Base-by-base conservation (phyloP, 257 asterid genomes). In the Solanum appendiculatum region DNA sequence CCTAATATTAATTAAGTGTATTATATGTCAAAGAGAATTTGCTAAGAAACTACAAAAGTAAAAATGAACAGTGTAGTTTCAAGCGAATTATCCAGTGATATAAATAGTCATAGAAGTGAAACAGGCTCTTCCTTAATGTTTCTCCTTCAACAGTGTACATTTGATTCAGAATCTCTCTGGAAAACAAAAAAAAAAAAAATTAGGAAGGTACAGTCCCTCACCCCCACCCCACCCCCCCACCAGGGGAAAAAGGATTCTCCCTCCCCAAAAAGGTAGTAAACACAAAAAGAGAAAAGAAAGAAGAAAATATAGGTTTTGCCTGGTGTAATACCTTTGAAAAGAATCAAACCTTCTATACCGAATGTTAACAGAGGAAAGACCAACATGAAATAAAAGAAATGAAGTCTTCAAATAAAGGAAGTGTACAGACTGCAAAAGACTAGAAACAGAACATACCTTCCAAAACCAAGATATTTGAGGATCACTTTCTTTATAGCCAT, bases 401-500 rank as follows among this genome's bases (percentile, higher is more conserved):
- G 29, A 46, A 48, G 31, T 81, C 85, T 48, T 33, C 85, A 46
- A 74, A 82, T 82, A 77, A 88, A 64, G 15, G 40, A 27, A 39
- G 21, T 58, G 64, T 33, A 63, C 33, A 51, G 46, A 86, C 7
- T 5, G 68, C 9, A 82, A n/a, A n/a, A 66, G 34, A n/a, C 1
- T 31, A 73, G 64, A 68, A 39, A 87, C 39, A 21, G 44, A 73
- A 51, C 23, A 88, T 92, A 96, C 99, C 99, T 96, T 90, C 99
- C 99, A 97, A 87, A 97, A 97, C 99, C 99, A 96, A 84, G 92
- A 85, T 89, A 97, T 95, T 93, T 94, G 98, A 70, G 90, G 90
- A 89, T 97, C 98, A 9, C 93, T 93, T 88, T 93, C 94, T 73
- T 91, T 88, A 88, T 92, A 96, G 89, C 99, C 99, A 84, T 90